Base-by-base conservation (phyloP, 2,329 filamentous ascomycete genomes). In the Trichoderma atrobrunneum region DNA sequence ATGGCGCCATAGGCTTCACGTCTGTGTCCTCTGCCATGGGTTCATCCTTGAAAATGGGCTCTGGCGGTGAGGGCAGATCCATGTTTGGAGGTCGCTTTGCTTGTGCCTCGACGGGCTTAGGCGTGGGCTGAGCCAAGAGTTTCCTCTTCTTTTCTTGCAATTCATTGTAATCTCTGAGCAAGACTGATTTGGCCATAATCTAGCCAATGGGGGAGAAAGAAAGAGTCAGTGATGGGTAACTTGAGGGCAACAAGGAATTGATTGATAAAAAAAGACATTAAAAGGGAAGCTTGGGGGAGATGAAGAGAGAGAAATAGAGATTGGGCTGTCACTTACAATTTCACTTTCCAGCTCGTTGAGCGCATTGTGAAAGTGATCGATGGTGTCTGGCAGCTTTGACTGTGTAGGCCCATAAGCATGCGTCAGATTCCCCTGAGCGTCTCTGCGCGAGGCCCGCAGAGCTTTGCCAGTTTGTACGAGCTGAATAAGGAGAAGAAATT, bases 391-490 rank as follows among this genome's bases (percentile, higher is more conserved):
- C 70, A 88, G 78, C 75, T 84, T 86, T 59, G 80, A 78, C 68
- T 82, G 82, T 76, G 76, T 78, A 51, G 76, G 77, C 74, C 77
- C 77, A 36, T 80, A 79, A 18, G 77, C 77, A 18, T 78, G 79
- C 18, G 77, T 76, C 18, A 81, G 73, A 57, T 81, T 81, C 72
- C 81, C 83, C 54, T 83, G 80, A 16, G 83, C 82, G 74, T 87
- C 85, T 74, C 83, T 85, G 34, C 81, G 80, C 48, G 84, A 84
- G 2, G 84, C 80, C 63, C 83, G 87, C 14, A 90, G 80, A 21
- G 87, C 86, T 77, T 88, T 90, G 18, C 87, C 88, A 2, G 86
- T 87, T 78, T 90, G 86, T 16, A 90, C 82, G 30, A 90, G 84
- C 88, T 90, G 51, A 39, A 54, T 30, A 12, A 30, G 54, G 63